Conservation (phyloP, 2,329 filamentous ascomycete species). For the Diaporthe nobilis region DNA sequence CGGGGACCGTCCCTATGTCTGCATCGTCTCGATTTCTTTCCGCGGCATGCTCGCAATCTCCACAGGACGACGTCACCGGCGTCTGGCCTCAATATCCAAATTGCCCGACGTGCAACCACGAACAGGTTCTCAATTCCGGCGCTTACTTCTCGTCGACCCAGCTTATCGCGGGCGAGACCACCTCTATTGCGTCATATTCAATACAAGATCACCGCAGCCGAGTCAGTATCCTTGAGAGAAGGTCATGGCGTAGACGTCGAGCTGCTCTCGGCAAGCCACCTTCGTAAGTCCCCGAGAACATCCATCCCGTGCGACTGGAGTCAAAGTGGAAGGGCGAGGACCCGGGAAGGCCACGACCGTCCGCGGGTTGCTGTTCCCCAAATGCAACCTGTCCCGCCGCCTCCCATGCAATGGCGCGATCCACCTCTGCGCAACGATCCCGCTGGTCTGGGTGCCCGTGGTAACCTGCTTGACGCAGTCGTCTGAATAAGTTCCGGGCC, state of each 20-base stretch:
- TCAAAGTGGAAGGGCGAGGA: neutral
- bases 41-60: neutral
- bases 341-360: neutral
- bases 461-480: neutral
- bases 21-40: neutral
- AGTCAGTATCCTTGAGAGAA: conserved; percentile 33
- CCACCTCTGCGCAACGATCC: conserved; percentile 1
- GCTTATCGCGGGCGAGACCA: neutral
- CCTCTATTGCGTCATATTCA: conserved; percentile 30
- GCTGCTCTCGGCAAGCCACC: neutral
- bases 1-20: neutral
- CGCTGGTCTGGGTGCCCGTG: neutral
- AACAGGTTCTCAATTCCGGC: neutral
- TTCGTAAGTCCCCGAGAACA: neutral
- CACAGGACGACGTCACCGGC: conserved; percentile 1
- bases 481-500: conserved; percentile 12
- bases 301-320: neutral
- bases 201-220: conserved; percentile 26
- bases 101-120: neutral
- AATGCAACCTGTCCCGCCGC: neutral
- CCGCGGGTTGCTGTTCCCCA: neutral
- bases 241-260: neutral
- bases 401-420: neutral
- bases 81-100: neutral
- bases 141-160: neutral